Base-by-base conservation (phyloP, 495 filamentous ascomycete species). In the Pseudomonodictys pantanalensis region DNA sequence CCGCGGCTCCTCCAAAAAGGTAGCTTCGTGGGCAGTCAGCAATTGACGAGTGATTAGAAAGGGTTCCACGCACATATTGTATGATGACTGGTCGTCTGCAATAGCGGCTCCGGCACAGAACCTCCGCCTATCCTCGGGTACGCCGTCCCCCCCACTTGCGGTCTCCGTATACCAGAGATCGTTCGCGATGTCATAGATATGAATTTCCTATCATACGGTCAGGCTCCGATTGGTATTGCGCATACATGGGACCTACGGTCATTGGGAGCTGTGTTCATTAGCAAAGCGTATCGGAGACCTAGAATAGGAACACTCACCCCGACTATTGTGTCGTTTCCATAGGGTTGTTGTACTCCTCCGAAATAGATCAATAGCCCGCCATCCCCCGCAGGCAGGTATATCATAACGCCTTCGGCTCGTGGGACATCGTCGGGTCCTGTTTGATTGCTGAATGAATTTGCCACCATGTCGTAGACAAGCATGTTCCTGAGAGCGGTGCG, bases 51-150 rank as follows among this genome's bases (percentile, higher is more conserved):
- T 5, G 9, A 24, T 49, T 42, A 41, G 12, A 3, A 42, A 8
- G 15, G n/a, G 15, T 10, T 23, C 4, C 11, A 65, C 77, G 53
- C 58, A 80, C 77, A 83, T 81, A 52, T 83, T 83, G 58, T 78
- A 74, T 2, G 68, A 80, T 9, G 79, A 80, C 35, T 73, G 70
- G 60, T 84, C 82, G 11, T 69, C 48, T 0, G 82, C 71, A 69
- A 77, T 79, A 5, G 75, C 74, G 9, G 73, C 75, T 4, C 78
- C 82, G 7, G 76, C 75, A 66, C 82, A 85, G 56, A 83, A 83
- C 25, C 76, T 71, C 25, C 80, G 60, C 3, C 82, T 69, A 26
- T 69, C 55, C 35, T 69, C 66, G 1, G 82, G 82, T 1, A 78
- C 50, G 18, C n/a, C n/a, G n/a, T n/a, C n/a, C n/a, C 66, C 53